Conservation (phyloP, 2,329 filamentous ascomycete genomes). For the Plenodomus biglobosus region DNA sequence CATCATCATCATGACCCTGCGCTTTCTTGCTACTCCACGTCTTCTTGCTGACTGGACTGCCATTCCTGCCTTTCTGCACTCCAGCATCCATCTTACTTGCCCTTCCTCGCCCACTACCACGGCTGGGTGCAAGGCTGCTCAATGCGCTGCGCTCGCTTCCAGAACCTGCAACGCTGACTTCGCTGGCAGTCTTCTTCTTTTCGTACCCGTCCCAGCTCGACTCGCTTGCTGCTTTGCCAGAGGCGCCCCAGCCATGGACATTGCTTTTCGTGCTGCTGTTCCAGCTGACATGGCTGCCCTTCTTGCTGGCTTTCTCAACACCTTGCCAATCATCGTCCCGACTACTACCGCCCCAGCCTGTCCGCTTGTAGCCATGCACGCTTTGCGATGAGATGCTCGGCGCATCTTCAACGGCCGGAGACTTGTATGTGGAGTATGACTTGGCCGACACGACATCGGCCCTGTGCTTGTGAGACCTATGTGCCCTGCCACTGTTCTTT, state of each 20-base stretch:
- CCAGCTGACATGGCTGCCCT: neutral
- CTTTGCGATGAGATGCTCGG: conserved; percentile 12
- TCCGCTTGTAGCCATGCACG: neutral
- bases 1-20: conserved; percentile 2
- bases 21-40: conserved; percentile 4
- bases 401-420: conserved; percentile 26
- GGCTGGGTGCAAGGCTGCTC: conserved; percentile 1
- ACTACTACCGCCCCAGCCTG: conserved; percentile 4
- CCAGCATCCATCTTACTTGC: neutral
- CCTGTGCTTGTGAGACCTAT: neutral
- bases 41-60: neutral
- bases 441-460: conserved; percentile 2
- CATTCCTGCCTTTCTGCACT: neutral
- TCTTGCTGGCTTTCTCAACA: neutral
- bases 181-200: conserved; percentile 18
- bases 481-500: neutral
- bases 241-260: neutral
- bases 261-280: neutral
- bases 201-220: conserved; percentile 26
- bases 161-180: conserved; percentile 17
- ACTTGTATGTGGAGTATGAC: conserved; percentile 21
- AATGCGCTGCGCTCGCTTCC: conserved; percentile 11
- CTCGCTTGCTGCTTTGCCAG: neutral
- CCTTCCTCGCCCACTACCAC: neutral
- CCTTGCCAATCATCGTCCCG: neutral